Evolutionary conservation across 2,329 filamentous ascomycete genomes (phyloP).

Genomic region (Chalaropsis thielavioides): DNA sequence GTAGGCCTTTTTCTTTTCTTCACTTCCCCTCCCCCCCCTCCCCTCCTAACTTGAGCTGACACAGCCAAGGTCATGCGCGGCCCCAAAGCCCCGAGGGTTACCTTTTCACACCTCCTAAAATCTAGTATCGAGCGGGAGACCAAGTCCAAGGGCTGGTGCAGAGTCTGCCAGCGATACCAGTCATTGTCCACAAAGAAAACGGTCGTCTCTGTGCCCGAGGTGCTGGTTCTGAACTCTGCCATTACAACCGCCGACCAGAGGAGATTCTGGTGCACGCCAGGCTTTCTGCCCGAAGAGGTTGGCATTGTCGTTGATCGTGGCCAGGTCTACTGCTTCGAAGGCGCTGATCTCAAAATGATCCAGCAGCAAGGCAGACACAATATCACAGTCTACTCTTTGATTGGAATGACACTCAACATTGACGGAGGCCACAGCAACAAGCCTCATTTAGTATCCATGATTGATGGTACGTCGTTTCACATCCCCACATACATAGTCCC

Average conservation of each 20-base stretch:
- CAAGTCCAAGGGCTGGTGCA: slow-evolving; percentile 84
- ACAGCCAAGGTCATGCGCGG: slow-evolving; percentile 26
- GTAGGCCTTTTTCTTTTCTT: not conserved
- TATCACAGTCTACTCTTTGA: slow-evolving; percentile 78
- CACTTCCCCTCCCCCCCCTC: not conserved
- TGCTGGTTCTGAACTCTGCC: slow-evolving; percentile 79
- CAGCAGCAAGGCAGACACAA: slow-evolving; percentile 65
- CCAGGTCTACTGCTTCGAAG: slow-evolving; percentile 92
- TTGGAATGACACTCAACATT: slow-evolving; percentile 81
- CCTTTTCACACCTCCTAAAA: slow-evolving; percentile 86
- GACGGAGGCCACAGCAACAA: slow-evolving; percentile 66
- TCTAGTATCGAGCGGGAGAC: slow-evolving; percentile 80
- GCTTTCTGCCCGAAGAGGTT: slow-evolving; percentile 87
- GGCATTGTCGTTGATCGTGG: slow-evolving; percentile 80
- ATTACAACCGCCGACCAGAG: slow-evolving; percentile 58
- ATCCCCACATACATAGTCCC: not conserved
- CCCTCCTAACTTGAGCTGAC: not conserved
- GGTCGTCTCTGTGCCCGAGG: slow-evolving; percentile 64
- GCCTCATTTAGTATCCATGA: slow-evolving; percentile 77
- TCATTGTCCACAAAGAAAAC: slow-evolving; percentile 73
- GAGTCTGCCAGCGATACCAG: slow-evolving; percentile 79
- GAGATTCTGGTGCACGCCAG: slow-evolving; percentile 73
- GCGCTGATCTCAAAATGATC: slow-evolving; percentile 70
- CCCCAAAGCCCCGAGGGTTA: slow-evolving; percentile 40
- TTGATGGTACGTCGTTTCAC: slow-evolving; percentile 49